Conservation (phyloP, 73 alveolate species). For the Tetrahymena borealis region DNA sequence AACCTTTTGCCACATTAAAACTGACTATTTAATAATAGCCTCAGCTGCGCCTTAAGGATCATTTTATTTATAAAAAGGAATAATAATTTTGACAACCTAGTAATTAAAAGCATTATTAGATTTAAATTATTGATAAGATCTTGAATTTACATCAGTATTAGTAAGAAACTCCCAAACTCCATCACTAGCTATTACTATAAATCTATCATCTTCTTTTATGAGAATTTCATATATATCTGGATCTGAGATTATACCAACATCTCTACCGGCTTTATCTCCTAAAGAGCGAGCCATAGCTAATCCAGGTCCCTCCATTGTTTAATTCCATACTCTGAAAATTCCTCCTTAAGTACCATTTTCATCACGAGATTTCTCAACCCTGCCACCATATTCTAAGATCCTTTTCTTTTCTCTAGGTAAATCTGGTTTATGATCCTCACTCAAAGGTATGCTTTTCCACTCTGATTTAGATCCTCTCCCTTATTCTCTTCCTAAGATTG, state of each 20-base stretch:
- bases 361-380: slow-evolving; percentile 57
- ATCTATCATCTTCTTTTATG: slow-evolving; percentile 47
- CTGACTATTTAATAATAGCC: slow-evolving; percentile 2
- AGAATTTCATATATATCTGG: slow-evolving; percentile 57
- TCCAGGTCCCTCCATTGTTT: slow-evolving; percentile 65
- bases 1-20: slow-evolving; percentile 27
- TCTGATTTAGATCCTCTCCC: slow-evolving; percentile 17
- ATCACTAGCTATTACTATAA: slow-evolving; percentile 58
- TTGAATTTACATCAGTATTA: not conserved
- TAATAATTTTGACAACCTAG: slow-evolving; percentile 28
- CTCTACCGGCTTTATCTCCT: slow-evolving; percentile 59
- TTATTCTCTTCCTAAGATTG: slow-evolving; percentile 7
- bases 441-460: slow-evolving; percentile 51
- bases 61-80: slow-evolving; percentile 32
- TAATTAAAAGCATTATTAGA: not conserved
- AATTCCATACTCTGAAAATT: slow-evolving; percentile 58
- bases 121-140: not conserved
- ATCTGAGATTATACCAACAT: slow-evolving; percentile 55
- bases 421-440: slow-evolving; percentile 59
- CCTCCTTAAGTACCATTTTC: slow-evolving; percentile 58
- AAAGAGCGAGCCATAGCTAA: slow-evolving; percentile 66
- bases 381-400: slow-evolving; percentile 57
- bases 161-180: slow-evolving; percentile 60
- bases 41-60: slow-evolving; percentile 45
- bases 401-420: slow-evolving; percentile 60